Percentiles rank a stretch among this genome's conserved stretches.
These are phyloP conservation scores for Colletotrichum lentis DNA, from an alignment of 2,329 filamentous ascomycete genomes.

Conservation along the genomic window DNA sequence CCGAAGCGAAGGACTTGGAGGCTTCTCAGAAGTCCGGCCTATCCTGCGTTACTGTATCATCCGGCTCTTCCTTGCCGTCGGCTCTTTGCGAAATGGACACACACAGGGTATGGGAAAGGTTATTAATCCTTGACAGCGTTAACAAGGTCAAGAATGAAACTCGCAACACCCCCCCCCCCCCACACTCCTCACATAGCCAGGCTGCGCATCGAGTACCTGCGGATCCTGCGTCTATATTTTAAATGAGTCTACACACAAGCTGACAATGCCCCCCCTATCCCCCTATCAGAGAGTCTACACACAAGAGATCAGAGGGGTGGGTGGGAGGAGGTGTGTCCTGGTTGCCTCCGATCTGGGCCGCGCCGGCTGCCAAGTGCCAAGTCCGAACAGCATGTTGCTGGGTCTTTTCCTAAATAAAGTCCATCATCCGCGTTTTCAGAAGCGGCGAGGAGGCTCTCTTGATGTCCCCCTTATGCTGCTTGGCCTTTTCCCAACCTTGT, in stretches of 20 bases:
- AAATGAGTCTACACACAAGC: too few species aligned
- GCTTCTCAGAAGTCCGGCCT: neutral
- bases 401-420: conserved; percentile 16
- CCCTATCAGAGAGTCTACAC: too few species aligned
- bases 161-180: too few species aligned
- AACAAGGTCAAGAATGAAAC: neutral
- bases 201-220: too few species aligned
- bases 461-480: neutral
- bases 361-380: conserved; percentile 14
- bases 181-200: neutral
- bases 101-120: neutral
- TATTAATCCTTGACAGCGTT: too few species aligned
- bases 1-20: neutral
- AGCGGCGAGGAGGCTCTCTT: conserved; percentile 2
- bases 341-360: neutral
- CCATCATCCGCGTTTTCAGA: conserved; percentile 10
- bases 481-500: conserved; percentile 16
- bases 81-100: neutral
- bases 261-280: too few species aligned
- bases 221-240: neutral
- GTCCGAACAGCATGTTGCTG: neutral
- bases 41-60: neutral
- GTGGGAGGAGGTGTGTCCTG: too few species aligned
- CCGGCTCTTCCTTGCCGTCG: neutral
- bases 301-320: too few species aligned